Percentiles rank a stretch among this genome's conserved stretches.
Evolutionary conservation across 345 rosid species (phyloP).

Genomic region (Camelina sativa): DNA sequence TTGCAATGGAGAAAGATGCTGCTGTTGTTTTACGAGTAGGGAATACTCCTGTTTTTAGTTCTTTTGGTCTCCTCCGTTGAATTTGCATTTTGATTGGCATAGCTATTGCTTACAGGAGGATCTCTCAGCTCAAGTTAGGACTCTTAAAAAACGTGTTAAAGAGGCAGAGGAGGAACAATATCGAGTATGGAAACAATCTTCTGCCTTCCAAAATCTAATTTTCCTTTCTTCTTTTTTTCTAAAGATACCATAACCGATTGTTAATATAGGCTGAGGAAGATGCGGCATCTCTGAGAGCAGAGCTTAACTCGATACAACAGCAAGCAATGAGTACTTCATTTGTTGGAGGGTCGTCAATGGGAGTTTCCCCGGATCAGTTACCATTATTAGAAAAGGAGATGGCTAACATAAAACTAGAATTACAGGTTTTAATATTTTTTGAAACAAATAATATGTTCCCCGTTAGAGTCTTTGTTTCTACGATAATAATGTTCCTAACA

Average conservation of each 20-base stretch:
- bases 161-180: slow-evolving; percentile 97
- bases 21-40: slow-evolving; percentile 91
- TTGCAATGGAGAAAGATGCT: slow-evolving; percentile 99
- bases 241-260: slow-evolving; percentile 28
- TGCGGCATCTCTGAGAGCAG: slow-evolving; percentile 94
- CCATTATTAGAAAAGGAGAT: slow-evolving; percentile 77
- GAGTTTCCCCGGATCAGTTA: slow-evolving; percentile 57
- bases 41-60: slow-evolving; percentile 3
- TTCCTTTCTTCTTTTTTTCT: slow-evolving; percentile 6
- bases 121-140: slow-evolving; percentile 88
- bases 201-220: slow-evolving; percentile 21
- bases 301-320: slow-evolving; percentile 79
- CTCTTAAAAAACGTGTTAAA: slow-evolving; percentile 77
- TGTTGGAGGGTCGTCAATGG: slow-evolving; percentile 43
- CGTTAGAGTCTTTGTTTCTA: slow-evolving; percentile 14
- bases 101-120: slow-evolving; percentile 69
- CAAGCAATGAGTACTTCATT: slow-evolving; percentile 62
- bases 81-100: slow-evolving; percentile 29
- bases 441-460: slow-evolving; percentile 14
- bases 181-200: slow-evolving; percentile 54
- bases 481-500: slow-evolving; percentile 43
- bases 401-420: slow-evolving; percentile 60
- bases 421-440: slow-evolving; percentile 59
- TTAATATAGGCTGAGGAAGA: slow-evolving; percentile 96
- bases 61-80: neutral